Evolutionary conservation across 2,329 filamentous ascomycete species (phyloP).

Genomic region (Podosphaera xanthii): DNA sequence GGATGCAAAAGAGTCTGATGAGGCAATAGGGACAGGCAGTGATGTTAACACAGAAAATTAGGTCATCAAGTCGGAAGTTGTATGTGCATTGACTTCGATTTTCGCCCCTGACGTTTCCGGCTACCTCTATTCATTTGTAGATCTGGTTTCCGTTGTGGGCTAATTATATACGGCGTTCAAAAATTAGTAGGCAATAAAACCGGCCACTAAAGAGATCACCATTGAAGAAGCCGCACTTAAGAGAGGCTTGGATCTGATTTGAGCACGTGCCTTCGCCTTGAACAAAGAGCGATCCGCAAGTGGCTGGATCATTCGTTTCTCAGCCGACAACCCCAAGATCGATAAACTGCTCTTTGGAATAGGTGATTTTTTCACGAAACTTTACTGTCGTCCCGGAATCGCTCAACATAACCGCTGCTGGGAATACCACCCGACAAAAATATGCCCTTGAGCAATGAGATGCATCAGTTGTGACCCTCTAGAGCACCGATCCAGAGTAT

Average conservation of each 20-base stretch:
- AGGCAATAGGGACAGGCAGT: not conserved
- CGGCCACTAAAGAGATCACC: not conserved
- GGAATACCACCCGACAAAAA: not conserved
- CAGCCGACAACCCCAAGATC: not conserved
- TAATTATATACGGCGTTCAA: not conserved
- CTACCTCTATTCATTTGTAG: not conserved
- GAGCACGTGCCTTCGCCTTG: not conserved
- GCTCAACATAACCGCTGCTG: not conserved
- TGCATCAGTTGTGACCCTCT: not conserved
- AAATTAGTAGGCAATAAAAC: not conserved
- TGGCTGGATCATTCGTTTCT: not conserved
- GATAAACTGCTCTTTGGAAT: not conserved
- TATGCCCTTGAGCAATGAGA: not conserved
- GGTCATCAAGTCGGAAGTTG: not conserved
- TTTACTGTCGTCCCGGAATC: not conserved
- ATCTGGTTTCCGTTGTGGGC: too few relatives aligned
- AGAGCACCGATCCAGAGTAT: not conserved
- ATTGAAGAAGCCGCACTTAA: not conserved
- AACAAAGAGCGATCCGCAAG: not conserved
- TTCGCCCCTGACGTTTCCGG: not conserved
- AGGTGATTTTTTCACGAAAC: not conserved
- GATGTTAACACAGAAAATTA: not conserved
- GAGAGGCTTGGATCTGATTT: not conserved
- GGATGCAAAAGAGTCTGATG: not conserved
- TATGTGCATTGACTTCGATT: not conserved